Conservation (phyloP, 768 basidiomycete genomes). For the Auriscalpium microsporum region DNA sequence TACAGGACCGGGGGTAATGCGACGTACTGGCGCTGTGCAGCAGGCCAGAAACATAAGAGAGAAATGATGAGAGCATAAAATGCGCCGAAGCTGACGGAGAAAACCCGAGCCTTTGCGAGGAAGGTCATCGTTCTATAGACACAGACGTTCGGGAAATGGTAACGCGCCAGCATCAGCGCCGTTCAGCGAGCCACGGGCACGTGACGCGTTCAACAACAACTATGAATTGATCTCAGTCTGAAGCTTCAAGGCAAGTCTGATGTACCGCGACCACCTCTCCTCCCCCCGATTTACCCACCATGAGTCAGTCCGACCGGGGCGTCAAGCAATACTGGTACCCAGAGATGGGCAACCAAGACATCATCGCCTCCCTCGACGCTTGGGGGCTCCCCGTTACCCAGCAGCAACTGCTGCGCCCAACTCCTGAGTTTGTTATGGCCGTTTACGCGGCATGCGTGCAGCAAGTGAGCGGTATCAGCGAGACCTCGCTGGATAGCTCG, state of each 20-base stretch:
- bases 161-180: too few species aligned
- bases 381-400: constrained; percentile 63
- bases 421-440: constrained; percentile 59
- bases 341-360: constrained; percentile 54
- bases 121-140: too few species aligned
- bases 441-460: constrained; percentile 67
- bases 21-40: constrained; percentile 62
- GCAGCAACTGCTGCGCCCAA: constrained; percentile 61
- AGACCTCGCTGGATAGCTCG: constrained; percentile 50
- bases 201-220: too few species aligned
- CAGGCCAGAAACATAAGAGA: constrained; percentile 27
- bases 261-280: not conserved
- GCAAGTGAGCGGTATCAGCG: constrained; percentile 57
- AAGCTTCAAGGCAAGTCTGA: too few species aligned
- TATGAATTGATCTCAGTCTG: too few species aligned
- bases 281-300: not conserved
- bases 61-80: too few species aligned
- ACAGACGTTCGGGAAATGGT: too few species aligned
- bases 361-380: constrained; percentile 52
- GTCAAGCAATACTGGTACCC: constrained; percentile 47
- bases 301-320: not conserved
- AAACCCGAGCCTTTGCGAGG: too few species aligned
- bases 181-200: too few species aligned
- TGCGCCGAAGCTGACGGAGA: too few species aligned
- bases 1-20: not conserved